These are phyloP conservation scores for Beauveria brongniartii DNA, from an alignment of 2,329 filamentous ascomycete species.

Conservation along the genomic window DNA sequence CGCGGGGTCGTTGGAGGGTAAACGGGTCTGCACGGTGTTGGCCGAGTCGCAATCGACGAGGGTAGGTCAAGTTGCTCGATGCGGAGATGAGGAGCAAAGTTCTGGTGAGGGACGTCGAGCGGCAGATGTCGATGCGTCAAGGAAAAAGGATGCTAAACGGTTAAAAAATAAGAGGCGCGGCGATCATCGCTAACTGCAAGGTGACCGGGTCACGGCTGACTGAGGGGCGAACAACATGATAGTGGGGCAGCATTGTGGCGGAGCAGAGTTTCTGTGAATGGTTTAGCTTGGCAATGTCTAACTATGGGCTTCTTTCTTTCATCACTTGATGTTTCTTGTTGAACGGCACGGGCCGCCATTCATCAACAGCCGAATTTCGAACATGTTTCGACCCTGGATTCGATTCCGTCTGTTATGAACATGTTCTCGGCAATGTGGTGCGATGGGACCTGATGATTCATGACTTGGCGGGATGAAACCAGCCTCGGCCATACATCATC, in stretches of 20 bases:
- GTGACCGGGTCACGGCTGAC: constrained; percentile 1
- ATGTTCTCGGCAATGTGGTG: no score
- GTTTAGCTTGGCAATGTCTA: background rate
- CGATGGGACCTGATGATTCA: no score
- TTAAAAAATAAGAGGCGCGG: background rate
- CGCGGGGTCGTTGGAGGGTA: background rate
- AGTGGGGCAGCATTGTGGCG: constrained; percentile 5
- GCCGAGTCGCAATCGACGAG: background rate
- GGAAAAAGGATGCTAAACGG: background rate
- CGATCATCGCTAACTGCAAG: background rate
- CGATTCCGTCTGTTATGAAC: no score
- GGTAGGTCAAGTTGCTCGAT: background rate
- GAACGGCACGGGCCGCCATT: no score
- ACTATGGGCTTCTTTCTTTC: no score
- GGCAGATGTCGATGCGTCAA: background rate
- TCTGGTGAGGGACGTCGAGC: background rate
- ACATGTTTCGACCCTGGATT: no score
- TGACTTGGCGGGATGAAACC: no score
- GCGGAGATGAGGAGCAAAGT: background rate
- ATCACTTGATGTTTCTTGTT: no score
- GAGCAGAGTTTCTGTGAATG: background rate
- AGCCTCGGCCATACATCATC: no score
- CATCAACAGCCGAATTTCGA: no score
- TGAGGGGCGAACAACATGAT: constrained; percentile 6
- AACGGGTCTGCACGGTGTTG: background rate